Base-by-base conservation (phyloP, 1,139 yeast species). In the Nadsonia commutata region DNA sequence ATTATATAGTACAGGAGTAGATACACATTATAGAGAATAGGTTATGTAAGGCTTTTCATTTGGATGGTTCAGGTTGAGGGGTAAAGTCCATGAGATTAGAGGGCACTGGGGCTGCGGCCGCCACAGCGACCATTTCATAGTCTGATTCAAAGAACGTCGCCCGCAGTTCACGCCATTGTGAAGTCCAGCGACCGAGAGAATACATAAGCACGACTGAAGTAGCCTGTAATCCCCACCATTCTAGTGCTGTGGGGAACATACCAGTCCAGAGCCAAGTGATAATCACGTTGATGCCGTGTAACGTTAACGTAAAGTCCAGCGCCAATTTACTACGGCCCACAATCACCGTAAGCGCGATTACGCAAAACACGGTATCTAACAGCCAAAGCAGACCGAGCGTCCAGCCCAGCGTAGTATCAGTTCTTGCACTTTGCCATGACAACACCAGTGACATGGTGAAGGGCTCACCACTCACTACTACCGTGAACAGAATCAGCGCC, bases 251-350 rank as follows among this genome's bases (percentile, higher is more conserved):
- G 0, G 97, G 97, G 50, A 88, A 72, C 37, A 69, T 66, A 1
- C 78, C 74, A 4, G 81, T 68, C 50, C 74, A 78, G 1, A 72
- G 49, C 78, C 86, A 78, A 0, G 78, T 84, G 5, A 84, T 77
- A 2, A 78, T 45, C 36, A 88, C 62, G 60, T 88, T 81, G 43
- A 90, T 73, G 17, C 83, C 77, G 60, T 90, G 96, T 16, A 90
- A 66, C 0, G 98, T 88, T 31, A 90, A 58, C 11, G 95, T 95
- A 65, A 88, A 90, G 61, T 90, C 98, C 82, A 95, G 81, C 0
- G 96, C 97, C 46, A 90, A 66, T 60, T 88, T 90, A 37, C 94
- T 81, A 48, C 97, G 68, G 0, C 97, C 96, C 17, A 90, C 95
- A 19, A 88, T 78, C 3, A 86, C 64, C 1, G 95, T 84, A 56